Base-by-base conservation (phyloP, 208 protist genomes). In the Crithidia sp. region DNA sequence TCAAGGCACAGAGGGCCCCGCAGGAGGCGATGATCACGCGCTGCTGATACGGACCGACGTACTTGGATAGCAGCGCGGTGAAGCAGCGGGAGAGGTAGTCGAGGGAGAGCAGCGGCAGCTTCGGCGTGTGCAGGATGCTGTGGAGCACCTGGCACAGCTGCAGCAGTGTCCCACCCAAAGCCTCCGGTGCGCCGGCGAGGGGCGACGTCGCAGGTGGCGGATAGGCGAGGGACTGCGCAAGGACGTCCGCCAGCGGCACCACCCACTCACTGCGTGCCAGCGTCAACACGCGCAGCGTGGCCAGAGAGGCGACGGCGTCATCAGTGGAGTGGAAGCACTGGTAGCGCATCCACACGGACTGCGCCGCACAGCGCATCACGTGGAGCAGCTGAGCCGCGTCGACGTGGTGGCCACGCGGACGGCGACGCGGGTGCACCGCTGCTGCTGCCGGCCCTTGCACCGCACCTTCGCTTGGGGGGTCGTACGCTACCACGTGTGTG, bases 1-100 rank as follows among this genome's bases (percentile, higher is more conserved):
- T 93, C 43, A 91, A 80, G 9, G 88, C 80, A 6, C 78, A 81
- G 55, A 97, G 76, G 10, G 83, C 84, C 0, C 88, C 84, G 59
- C 81, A 89, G 10, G 87, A 81, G 3, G 89, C 88, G 10, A 89
- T 64, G 17, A 97, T 88, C 59, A 97, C 85, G 40, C 90, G 83
- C 47, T 92, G 85, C 65, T 97, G 93, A 43, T 83, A 85, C 19
- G 87, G 82, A 17, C 93, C 93, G n/a, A 91, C 85, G 71, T 97
- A 97, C 58, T 83, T 75, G 44, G 84, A 87, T 7, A 97, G 77
- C n/a, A 97, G 53, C 50, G 66, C 64, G 9, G 83, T 95, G 44
- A 94, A 69, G 13, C 79, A 68, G 10, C 71, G 76, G 16, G 84
- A 61, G 16, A 95, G 66, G 41, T 74, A 69, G 40, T 94, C 85